phyloP scores from a whole-genome alignment of 1,139 yeast species.

The Blastobotrys illinoisensis region DNA sequence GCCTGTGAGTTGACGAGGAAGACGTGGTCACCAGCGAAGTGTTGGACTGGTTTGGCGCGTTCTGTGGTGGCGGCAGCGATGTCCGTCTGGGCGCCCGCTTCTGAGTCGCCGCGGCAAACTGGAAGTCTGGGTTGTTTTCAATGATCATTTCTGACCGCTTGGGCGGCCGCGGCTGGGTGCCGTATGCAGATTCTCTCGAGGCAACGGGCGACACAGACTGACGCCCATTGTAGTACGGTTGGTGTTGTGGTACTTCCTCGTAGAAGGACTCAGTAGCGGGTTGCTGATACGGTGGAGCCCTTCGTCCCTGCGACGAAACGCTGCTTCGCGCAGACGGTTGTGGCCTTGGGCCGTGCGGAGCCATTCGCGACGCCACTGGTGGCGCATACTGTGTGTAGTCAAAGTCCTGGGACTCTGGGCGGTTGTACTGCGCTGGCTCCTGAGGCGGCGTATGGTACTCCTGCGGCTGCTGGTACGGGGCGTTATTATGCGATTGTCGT shows the following conservation, averaged over 20 bases:
- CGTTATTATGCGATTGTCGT: constrained; percentile 16
- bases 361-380: background rate
- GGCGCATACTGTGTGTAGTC: background rate
- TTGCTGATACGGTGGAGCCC: constrained; percentile 2
- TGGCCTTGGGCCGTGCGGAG: background rate
- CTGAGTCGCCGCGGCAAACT: constrained; percentile 18
- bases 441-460: background rate
- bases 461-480: too few relatives aligned
- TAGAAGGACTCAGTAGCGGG: background rate
- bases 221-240: constrained; percentile 5
- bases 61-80: background rate
- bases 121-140: constrained; percentile 33
- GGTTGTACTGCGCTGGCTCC: background rate
- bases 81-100: background rate
- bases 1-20: background rate
- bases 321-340: background rate
- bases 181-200: background rate
- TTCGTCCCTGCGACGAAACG: background rate
- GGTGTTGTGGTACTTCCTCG: constrained; percentile 1
- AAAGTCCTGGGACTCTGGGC: background rate
- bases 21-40: constrained; percentile 2
- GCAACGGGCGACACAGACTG: background rate
- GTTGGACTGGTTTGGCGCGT: background rate
- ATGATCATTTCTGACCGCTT: constrained; percentile 27
- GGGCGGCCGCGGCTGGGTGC: constrained; percentile 14